Base-by-base conservation (phyloP, 768 basidiomycete species). In the Mycena olivaceomarginata region DNA sequence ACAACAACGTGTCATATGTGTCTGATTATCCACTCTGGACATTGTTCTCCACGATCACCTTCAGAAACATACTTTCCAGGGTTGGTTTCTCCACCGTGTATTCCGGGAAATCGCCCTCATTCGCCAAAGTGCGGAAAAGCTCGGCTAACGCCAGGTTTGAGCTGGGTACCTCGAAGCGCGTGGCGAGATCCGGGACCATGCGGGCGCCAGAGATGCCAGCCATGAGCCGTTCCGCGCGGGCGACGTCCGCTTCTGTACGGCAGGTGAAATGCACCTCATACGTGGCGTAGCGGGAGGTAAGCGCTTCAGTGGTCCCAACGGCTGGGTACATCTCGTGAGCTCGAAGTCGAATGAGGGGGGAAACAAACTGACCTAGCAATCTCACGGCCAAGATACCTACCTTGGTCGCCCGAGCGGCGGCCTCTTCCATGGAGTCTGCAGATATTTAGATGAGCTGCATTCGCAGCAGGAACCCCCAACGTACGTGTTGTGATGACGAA, bases 181-280 rank as follows among this genome's bases (percentile, higher is more conserved):
- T 94, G 2, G 93, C 94, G 20, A 95, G 93, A 79, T 95, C 94
- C 77, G 95, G 93, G 5, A 91, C 92, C 86, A 92, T 90, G 4
- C 91, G 88, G 18, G 93, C 89, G 12, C 92, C 92, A 2, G 94
- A 93, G 78, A 92, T 91, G 5, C 83, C 87, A 5, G 91, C 80
- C 93, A 95, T 94, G 53, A 94, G 85, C 3, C 87, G 83, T 59
- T 92, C 92, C 7, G 94, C 93, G 74, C 87, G 88, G 7, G 83
- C 79, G 18, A 91, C 85, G 53, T 94, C 94, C 70, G 93, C 92
- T 10, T 93, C 88, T 0, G 91, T 92, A 0, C 91, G 91, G 76
- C 92, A 93, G 2, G 91, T 90, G 82, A 96, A 93, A 82, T 96
- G 95, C 22, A 95, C 92, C 80, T 95, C 94, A 82, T 96, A 96